phyloP scores from a whole-genome alignment of 805 yeast genomes.

The Vanderwaltozyma yarrowii region DNA sequence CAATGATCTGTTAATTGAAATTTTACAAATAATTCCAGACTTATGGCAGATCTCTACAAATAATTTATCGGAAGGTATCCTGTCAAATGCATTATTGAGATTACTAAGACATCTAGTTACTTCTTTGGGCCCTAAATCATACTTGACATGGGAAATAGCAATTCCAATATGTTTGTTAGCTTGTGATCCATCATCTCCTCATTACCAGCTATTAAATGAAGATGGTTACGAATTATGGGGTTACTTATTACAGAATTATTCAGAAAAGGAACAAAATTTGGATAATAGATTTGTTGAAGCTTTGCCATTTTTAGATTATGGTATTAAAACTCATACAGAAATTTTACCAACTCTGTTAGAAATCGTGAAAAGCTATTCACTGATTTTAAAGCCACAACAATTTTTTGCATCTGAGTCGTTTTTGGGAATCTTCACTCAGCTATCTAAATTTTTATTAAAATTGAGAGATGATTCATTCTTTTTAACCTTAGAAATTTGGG shows the following conservation, averaged over 20 bases:
- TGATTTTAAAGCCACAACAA: constrained; percentile 35
- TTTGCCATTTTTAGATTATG: constrained; percentile 45
- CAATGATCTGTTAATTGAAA: constrained; percentile 38
- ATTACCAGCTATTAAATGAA: constrained; percentile 53
- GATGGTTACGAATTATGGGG: constrained; percentile 85
- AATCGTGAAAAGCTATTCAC: constrained; percentile 51
- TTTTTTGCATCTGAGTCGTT: constrained; percentile 22
- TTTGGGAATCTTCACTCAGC: constrained; percentile 33
- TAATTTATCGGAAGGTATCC: constrained; percentile 29
- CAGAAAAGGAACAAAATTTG: constrained; percentile 26
- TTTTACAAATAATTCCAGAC: constrained; percentile 52
- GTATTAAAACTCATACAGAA: constrained; percentile 63
- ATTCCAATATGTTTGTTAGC: constrained; percentile 53
- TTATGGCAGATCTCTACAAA: constrained; percentile 57
- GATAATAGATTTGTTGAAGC: constrained; percentile 34
- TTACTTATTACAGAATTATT: constrained; percentile 53
- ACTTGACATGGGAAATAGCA: constrained; percentile 42
- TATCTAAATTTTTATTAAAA: constrained; percentile 44
- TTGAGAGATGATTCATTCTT: constrained; percentile 65
- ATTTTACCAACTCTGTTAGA: constrained; percentile 54
- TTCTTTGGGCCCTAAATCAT: constrained; percentile 45
- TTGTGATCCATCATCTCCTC: constrained; percentile 51
- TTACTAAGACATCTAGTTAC: constrained; percentile 45
- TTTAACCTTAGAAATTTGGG: constrained; percentile 33
- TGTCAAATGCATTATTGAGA: constrained; percentile 44